These are phyloP conservation scores for Torulaspora maleeae DNA, from an alignment of 805 yeast genomes.

Conservation along the genomic window DNA sequence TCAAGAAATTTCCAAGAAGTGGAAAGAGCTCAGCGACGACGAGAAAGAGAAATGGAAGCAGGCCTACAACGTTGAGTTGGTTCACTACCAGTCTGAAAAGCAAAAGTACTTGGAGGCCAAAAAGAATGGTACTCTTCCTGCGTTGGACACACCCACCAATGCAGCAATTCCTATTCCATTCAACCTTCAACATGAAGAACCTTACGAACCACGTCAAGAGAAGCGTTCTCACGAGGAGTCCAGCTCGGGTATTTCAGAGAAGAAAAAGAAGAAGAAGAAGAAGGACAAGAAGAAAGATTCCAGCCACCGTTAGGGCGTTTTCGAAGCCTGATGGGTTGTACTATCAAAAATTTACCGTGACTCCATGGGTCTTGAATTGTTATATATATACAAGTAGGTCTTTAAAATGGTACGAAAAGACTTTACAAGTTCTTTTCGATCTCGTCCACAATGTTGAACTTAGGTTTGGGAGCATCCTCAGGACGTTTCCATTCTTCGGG, in stretches of 20 bases:
- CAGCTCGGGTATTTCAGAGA: constrained; percentile 31
- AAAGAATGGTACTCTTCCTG: constrained; percentile 37
- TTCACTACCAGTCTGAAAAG: constrained; percentile 43
- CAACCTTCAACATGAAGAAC: constrained; percentile 26
- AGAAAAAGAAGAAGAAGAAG: constrained; percentile 49
- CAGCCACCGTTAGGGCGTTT: constrained; percentile 2
- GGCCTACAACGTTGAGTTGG: constrained; percentile 43
- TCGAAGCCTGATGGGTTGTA: constrained; percentile 1
- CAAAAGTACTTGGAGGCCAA: constrained; percentile 45
- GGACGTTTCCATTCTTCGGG: constrained; percentile 80
- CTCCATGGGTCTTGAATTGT: constrained; percentile 1
- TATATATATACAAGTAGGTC: constrained; percentile 6
- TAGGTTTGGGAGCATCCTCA: constrained; percentile 58
- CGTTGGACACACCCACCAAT: constrained; percentile 31
- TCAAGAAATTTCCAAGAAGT: constrained; percentile 68
- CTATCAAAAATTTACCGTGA: constrained; percentile 2
- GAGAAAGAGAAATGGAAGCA: constrained; percentile 73
- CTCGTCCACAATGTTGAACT: constrained; percentile 20
- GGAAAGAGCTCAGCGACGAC: constrained; percentile 67
- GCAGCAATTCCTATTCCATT: constrained; percentile 42
- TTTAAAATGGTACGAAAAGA: background rate
- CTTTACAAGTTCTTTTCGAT: constrained; percentile 11
- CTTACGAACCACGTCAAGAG: constrained; percentile 19
- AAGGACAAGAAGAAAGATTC: constrained; percentile 47
- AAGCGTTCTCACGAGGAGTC: constrained; percentile 39